Evolutionary conservation across 1,284 basidiomycete genomes (phyloP).

Genomic region (Coniferiporia sulphurascens): DNA sequence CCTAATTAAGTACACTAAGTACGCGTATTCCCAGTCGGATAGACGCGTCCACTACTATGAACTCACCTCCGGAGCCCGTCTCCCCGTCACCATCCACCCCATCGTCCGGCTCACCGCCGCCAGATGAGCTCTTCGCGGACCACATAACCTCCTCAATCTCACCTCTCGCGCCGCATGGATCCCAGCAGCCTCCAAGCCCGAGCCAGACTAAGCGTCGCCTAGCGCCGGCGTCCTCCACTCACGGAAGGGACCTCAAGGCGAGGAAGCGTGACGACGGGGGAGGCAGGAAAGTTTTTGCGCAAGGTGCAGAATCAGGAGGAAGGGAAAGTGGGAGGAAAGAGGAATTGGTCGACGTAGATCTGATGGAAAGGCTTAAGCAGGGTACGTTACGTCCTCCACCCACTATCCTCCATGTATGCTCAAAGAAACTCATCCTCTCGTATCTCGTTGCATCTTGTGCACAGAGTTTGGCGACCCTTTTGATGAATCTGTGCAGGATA

Average conservation of each 20-base stretch:
- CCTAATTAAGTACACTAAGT: not conserved
- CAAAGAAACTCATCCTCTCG: not conserved
- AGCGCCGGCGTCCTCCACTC: slow-evolving; percentile 9
- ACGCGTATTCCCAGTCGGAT: not conserved
- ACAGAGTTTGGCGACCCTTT: slow-evolving; percentile 19
- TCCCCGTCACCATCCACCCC: slow-evolving; percentile 21
- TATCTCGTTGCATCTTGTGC: not conserved
- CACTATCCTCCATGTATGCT: not conserved
- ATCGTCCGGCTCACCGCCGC: slow-evolving; percentile 21
- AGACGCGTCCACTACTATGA: slow-evolving; percentile 11
- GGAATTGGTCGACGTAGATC: slow-evolving; percentile 16
- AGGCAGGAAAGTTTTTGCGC: not conserved
- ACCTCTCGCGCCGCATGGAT: not conserved
- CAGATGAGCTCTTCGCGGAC: slow-evolving; percentile 13
- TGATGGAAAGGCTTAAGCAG: slow-evolving; percentile 16
- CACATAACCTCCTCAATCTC: not conserved
- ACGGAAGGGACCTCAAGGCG: slow-evolving; percentile 18
- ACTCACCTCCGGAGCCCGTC: slow-evolving; percentile 21
- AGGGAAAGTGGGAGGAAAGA: slow-evolving; percentile 12
- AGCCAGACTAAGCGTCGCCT: slow-evolving; percentile 19
- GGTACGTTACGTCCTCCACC: not conserved
- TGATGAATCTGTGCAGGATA: slow-evolving; percentile 5
- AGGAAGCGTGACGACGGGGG: slow-evolving; percentile 19
- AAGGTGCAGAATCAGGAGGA: not conserved
- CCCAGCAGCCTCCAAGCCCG: slow-evolving; percentile 6